A percentile compares a stretch with the other conserved stretches of the same genome.
These are phyloP conservation scores for Casuarina equisetifolia DNA, from an alignment of 306 rosid species.

Conservation along the genomic window DNA sequence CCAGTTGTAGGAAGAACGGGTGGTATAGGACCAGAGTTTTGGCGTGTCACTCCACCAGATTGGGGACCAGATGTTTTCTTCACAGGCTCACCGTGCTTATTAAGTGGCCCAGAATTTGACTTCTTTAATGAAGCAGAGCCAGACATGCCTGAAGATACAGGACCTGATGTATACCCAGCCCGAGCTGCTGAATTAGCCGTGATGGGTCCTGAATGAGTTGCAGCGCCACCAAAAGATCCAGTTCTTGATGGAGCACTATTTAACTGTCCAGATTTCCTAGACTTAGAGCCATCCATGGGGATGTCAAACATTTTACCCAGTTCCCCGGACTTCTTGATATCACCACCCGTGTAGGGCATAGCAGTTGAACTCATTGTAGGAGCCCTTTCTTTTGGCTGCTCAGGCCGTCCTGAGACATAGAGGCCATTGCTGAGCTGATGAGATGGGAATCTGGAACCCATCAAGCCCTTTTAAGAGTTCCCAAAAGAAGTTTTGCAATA, in stretches of 20 bases:
- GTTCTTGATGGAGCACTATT: conserved; percentile 75
- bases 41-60: conserved; percentile 95
- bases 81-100: conserved; percentile 93
- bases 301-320: conserved; percentile 98
- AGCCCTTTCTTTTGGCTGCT: conserved; percentile 91
- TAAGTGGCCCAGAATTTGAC: conserved; percentile 93
- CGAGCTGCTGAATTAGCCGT: conserved; percentile 74
- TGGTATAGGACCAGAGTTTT: conserved; percentile 94
- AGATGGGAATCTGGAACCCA: conserved; percentile 98
- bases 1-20: conserved; percentile 96
- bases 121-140: conserved; percentile 79
- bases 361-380: conserved; percentile 95
- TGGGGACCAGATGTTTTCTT: conserved; percentile 98
- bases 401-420: conserved; percentile 98
- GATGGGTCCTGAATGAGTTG: conserved; percentile 94
- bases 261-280: conserved; percentile 90
- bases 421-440: conserved; percentile 99
- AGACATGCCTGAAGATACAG: conserved; percentile 60
- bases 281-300: conserved; percentile 84
- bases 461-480: conserved; percentile 43
- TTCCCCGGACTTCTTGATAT: conserved; percentile 91
- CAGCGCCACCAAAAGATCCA: conserved; percentile 94
- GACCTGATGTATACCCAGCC: conserved; percentile 68
- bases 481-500: conserved; percentile 25
- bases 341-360: conserved; percentile 98